These are phyloP conservation scores for Nemania sp. DNA, from an alignment of 2,329 filamentous ascomycete genomes.

Conservation along the genomic window DNA sequence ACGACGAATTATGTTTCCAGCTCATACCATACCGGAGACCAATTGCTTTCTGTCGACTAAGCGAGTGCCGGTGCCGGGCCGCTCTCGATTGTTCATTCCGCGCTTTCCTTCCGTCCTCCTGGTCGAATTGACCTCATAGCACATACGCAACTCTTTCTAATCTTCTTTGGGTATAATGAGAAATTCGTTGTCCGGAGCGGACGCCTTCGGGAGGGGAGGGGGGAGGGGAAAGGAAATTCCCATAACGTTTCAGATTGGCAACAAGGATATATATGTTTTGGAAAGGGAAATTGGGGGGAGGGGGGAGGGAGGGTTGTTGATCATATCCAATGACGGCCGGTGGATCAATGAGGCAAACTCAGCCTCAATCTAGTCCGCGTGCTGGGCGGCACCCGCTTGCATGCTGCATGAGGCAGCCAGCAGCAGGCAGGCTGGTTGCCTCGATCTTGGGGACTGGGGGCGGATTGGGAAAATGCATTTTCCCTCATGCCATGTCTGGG, in stretches of 20 bases:
- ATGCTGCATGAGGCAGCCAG: constrained; percentile 8
- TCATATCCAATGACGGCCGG: constrained; percentile 9
- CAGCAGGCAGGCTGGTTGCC: constrained; percentile 13
- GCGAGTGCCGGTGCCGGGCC: background rate
- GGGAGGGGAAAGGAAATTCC: background rate
- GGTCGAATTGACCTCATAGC: background rate
- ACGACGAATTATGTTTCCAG: constrained; percentile 9
- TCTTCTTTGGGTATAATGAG: background rate
- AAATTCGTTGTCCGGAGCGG: background rate
- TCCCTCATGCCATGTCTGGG: constrained; percentile 3
- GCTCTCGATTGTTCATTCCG: constrained; percentile 5
- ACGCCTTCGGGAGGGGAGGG: background rate
- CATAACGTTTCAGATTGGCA: constrained; percentile 21
- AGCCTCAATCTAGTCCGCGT: constrained; percentile 23
- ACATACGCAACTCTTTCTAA: constrained; percentile 1
- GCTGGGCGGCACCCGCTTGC: constrained; percentile 12
- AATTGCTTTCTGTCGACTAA: constrained; percentile 13
- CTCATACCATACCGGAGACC: constrained; percentile 6
- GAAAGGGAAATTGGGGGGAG: background rate
- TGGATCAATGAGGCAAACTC: constrained; percentile 23
- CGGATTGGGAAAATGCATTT: constrained; percentile 3
- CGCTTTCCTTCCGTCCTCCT: constrained; percentile 1
- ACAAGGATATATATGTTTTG: constrained; percentile 12
- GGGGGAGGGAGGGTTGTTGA: no score
- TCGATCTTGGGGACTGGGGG: background rate